Conservation (phyloP, 1,284 basidiomycete species). For the Ustilago esculenta region DNA sequence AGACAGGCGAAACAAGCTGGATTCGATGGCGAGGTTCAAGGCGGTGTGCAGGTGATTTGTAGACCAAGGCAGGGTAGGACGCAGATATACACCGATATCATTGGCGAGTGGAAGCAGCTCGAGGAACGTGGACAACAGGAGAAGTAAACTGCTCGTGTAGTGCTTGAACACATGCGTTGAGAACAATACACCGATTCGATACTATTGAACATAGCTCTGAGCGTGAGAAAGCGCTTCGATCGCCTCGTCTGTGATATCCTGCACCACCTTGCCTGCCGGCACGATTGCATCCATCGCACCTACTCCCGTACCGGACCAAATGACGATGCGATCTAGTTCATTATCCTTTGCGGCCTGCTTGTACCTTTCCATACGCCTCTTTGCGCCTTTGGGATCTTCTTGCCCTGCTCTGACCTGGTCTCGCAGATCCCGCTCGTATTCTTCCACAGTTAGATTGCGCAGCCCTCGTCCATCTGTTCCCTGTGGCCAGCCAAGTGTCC, state of each 20-base stretch:
- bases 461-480: slow-evolving; percentile 63
- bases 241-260: slow-evolving; percentile 37
- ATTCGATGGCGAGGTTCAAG: slow-evolving; percentile 15
- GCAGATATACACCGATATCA: slow-evolving; percentile 23
- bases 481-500: slow-evolving; percentile 61
- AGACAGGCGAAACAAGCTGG: slow-evolving; percentile 12
- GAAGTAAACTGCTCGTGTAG: background rate
- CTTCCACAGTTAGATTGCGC: slow-evolving; percentile 54
- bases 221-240: slow-evolving; percentile 24
- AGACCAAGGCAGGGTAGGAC: slow-evolving; percentile 19
- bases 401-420: slow-evolving; percentile 15
- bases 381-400: slow-evolving; percentile 22
- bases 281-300: slow-evolving; percentile 50
- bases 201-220: slow-evolving; percentile 29
- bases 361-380: slow-evolving; percentile 53
- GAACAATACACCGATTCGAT: background rate
- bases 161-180: background rate
- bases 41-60: slow-evolving; percentile 41
- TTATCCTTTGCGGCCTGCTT: slow-evolving; percentile 47
- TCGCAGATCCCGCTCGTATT: slow-evolving; percentile 51
- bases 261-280: slow-evolving; percentile 49
- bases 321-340: slow-evolving; percentile 56
- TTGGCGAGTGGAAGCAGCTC: slow-evolving; percentile 41
- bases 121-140: slow-evolving; percentile 32
- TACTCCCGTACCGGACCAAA: slow-evolving; percentile 64